phyloP scores from a whole-genome alignment of 2,329 filamentous ascomycete species.

The Calonectria multiphialidica region DNA sequence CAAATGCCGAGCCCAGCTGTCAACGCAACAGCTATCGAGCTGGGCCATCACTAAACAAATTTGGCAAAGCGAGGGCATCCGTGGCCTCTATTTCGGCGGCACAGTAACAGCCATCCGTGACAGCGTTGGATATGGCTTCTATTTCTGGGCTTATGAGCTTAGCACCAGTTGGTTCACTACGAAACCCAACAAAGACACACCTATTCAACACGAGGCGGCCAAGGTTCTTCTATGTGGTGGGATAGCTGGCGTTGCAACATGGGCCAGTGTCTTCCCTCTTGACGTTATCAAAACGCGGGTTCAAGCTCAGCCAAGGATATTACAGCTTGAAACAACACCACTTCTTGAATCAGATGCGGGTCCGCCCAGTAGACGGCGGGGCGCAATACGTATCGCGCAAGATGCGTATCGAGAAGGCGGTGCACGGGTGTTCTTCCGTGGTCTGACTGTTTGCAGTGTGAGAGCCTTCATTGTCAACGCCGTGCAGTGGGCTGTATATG shows the following conservation, averaged over 20 bases:
- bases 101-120: conserved; percentile 85
- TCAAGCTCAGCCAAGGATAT: conserved; percentile 74
- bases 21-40: conserved; percentile 62
- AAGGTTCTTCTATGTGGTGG: conserved; percentile 87
- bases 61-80: conserved; percentile 67
- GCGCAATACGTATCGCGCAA: conserved; percentile 73
- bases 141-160: conserved; percentile 94
- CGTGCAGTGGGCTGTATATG: conserved; percentile 92
- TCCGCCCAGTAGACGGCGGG: conserved; percentile 47
- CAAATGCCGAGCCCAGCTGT: conserved; percentile 87
- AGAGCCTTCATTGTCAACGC: conserved; percentile 95
- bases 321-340: conserved; percentile 28
- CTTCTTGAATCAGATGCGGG: conserved; percentile 36
- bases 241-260: conserved; percentile 87
- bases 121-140: conserved; percentile 95
- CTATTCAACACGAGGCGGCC: conserved; percentile 60
- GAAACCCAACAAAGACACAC: conserved; percentile 32
- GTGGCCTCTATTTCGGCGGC: conserved; percentile 86
- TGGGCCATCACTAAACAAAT: conserved; percentile 75
- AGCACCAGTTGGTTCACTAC: conserved; percentile 67
- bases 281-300: conserved; percentile 94
- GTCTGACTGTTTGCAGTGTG: conserved; percentile 83
- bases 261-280: conserved; percentile 90
- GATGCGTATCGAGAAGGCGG: conserved; percentile 76
- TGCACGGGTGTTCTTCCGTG: conserved; percentile 74